Evolutionary conservation across 2,329 filamentous ascomycete species (phyloP).

Genomic region (Oidium heveae): DNA sequence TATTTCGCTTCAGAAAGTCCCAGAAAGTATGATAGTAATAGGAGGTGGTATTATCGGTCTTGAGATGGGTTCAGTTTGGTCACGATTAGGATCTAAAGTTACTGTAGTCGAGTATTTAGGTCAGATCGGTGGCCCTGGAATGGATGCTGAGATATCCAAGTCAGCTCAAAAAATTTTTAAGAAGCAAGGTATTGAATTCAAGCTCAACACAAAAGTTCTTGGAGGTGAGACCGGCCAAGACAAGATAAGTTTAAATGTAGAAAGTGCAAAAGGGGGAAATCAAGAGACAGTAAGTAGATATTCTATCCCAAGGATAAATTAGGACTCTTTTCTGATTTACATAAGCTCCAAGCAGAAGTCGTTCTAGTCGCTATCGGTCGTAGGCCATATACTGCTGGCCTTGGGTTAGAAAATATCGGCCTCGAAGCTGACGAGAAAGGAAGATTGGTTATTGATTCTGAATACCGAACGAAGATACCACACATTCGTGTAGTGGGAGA

Average conservation of each 20-base stretch:
- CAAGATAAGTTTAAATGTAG: constrained; percentile 57
- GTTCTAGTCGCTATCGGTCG: constrained; percentile 93
- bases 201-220: constrained; percentile 85
- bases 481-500: constrained; percentile 96
- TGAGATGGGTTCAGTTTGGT: constrained; percentile 98
- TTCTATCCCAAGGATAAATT: not conserved
- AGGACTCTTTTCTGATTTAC: constrained; percentile 2
- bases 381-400: constrained; percentile 74
- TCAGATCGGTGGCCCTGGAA: constrained; percentile 92
- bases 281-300: constrained; percentile 45
- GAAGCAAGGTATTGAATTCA: constrained; percentile 97
- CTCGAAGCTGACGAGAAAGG: constrained; percentile 81
- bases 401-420: constrained; percentile 83
- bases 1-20: constrained; percentile 67
- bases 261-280: constrained; percentile 92
- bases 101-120: constrained; percentile 92
- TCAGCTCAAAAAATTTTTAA: constrained; percentile 70
- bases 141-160: constrained; percentile 89
- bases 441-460: constrained; percentile 87
- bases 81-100: constrained; percentile 73
- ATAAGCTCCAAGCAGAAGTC: constrained; percentile 70
- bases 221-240: constrained; percentile 60
- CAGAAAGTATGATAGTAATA: constrained; percentile 91
- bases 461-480: constrained; percentile 92
- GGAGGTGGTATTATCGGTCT: constrained; percentile 96